Evolutionary conservation across 345 rosid genomes (phyloP).

Genomic region (Murraya koenigii): DNA sequence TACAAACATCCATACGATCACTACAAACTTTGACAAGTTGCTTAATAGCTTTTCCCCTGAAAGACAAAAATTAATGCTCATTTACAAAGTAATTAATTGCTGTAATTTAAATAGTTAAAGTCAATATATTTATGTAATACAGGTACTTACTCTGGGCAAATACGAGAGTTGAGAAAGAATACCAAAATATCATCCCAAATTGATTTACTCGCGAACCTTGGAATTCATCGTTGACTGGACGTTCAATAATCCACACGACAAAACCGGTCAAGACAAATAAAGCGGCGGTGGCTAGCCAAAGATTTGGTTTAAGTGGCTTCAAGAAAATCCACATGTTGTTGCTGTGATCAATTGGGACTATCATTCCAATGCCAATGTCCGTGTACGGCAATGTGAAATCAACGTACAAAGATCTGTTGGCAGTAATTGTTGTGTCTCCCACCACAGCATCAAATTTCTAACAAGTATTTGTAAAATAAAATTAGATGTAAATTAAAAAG

Average conservation of each 20-base stretch:
- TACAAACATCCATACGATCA: constrained; percentile 32
- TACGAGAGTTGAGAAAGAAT: constrained; percentile 7
- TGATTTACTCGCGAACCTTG: neutral
- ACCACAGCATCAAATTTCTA: neutral
- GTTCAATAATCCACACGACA: constrained; percentile 25
- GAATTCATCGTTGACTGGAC: neutral
- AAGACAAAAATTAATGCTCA: too few species aligned
- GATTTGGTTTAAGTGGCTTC: constrained; percentile 18
- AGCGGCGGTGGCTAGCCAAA: constrained; percentile 15
- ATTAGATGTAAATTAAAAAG: too few species aligned
- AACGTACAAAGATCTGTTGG: constrained; percentile 29
- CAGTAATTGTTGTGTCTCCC: neutral
- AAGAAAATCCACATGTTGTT: constrained; percentile 24
- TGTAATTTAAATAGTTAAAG: too few species aligned
- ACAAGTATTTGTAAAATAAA: neutral
- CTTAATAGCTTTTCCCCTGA: constrained; percentile 23
- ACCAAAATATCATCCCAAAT: constrained; percentile 11
- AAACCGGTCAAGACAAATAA: constrained; percentile 23
- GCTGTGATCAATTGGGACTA: constrained; percentile 3
- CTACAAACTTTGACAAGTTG: constrained; percentile 38
- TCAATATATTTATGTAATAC: too few species aligned
- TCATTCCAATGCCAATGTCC: constrained; percentile 18
- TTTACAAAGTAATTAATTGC: too few species aligned
- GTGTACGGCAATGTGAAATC: constrained; percentile 50
- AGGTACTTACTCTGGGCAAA: neutral